Percentiles rank a stretch among this genome's conserved stretches.
phyloP scores from a whole-genome alignment of 352 stramenopile species.

The Elongisporangium undulatum region DNA sequence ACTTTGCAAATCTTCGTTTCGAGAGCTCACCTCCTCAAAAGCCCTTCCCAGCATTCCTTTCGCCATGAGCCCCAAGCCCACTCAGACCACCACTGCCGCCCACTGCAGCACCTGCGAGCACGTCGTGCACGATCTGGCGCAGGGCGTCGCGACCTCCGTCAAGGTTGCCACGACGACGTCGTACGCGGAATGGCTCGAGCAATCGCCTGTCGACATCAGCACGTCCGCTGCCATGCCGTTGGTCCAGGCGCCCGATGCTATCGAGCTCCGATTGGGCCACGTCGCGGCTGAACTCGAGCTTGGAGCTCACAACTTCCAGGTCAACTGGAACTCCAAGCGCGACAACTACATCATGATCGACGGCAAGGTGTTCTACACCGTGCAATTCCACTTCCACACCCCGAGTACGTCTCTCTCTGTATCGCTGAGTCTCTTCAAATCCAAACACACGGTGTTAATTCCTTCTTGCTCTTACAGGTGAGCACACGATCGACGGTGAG shows the following conservation, averaged over 20 bases:
- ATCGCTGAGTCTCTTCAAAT: background rate
- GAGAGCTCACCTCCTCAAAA: background rate
- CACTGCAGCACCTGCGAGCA: background rate
- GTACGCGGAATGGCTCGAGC: background rate
- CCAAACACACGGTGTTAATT: slow-evolving; percentile 4
- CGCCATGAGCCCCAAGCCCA: background rate
- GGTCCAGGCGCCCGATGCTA: background rate
- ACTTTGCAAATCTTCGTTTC: background rate
- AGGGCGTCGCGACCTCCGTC: background rate
- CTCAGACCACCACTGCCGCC: background rate
- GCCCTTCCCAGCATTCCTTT: background rate
- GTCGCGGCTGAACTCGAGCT: slow-evolving; percentile 31
- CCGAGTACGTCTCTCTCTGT: slow-evolving; percentile 33
- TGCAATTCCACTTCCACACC: slow-evolving; percentile 68
- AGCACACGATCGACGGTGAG: slow-evolving; percentile 65
- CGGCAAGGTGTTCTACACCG: slow-evolving; percentile 45
- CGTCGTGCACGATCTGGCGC: background rate
- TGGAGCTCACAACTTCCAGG: slow-evolving; percentile 40
- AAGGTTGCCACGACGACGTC: background rate
- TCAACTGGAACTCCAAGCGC: slow-evolving; percentile 35
- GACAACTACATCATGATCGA: slow-evolving; percentile 40
- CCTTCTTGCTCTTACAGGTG: slow-evolving; percentile 20
- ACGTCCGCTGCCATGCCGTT: background rate
- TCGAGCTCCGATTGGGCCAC: slow-evolving; percentile 15
- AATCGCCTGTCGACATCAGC: background rate